These are phyloP conservation scores for Phanerodontia chrysosporium DNA, from an alignment of 768 basidiomycete species.

Conservation along the genomic window DNA sequence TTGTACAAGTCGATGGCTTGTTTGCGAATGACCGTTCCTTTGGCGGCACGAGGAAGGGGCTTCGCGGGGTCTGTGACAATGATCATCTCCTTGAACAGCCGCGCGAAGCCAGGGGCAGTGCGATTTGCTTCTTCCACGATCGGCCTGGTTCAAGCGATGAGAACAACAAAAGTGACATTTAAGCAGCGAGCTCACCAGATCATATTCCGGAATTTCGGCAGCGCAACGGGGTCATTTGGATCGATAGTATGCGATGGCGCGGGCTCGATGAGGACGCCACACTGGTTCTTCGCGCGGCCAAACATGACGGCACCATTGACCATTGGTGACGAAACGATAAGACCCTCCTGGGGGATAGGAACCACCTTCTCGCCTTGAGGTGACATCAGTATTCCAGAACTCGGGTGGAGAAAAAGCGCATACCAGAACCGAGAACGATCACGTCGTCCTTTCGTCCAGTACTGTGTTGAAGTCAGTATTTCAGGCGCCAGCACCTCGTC, in stretches of 20 bases:
- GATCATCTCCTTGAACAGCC: constrained; percentile 49
- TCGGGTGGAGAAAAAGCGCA: neutral
- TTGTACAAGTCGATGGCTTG: constrained; percentile 36
- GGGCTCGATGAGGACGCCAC: constrained; percentile 37
- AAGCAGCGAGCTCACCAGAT: constrained; percentile 33
- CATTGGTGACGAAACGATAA: constrained; percentile 27
- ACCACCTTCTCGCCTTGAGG: constrained; percentile 32
- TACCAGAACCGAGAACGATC: constrained; percentile 27
- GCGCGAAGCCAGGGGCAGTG: constrained; percentile 21
- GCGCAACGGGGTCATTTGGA: constrained; percentile 19
- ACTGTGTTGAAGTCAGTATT: constrained; percentile 14
- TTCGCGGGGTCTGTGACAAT: constrained; percentile 37
- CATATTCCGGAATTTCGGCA: constrained; percentile 28
- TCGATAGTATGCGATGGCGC: constrained; percentile 22
- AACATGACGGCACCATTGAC: constrained; percentile 33
- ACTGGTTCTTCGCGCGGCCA: constrained; percentile 34
- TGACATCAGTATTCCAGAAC: neutral
- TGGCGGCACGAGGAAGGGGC: constrained; percentile 42
- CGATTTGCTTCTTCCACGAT: constrained; percentile 23
- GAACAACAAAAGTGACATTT: too few relatives aligned
- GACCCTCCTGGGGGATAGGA: constrained; percentile 18
- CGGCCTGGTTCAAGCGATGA: too few relatives aligned
- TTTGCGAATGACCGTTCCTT: constrained; percentile 43
- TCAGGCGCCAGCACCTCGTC: too few relatives aligned
- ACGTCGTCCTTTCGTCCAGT: constrained; percentile 38